Percentiles rank a stretch among this genome's conserved stretches.
These are phyloP conservation scores for Bruguiera sexangula DNA, from an alignment of 345 rosid species.

Conservation along the genomic window DNA sequence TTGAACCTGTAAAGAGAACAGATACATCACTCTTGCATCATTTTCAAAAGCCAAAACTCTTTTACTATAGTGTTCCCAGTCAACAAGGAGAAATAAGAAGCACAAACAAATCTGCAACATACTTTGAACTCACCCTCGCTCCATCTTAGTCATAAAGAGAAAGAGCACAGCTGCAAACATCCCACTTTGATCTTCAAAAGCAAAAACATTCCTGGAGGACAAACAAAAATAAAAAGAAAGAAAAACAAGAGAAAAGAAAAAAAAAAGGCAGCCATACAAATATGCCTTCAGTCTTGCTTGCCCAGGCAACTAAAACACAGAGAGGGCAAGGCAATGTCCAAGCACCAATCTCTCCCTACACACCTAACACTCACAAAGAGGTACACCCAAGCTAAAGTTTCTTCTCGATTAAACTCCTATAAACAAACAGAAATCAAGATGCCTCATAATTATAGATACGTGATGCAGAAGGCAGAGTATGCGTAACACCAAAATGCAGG, in stretches of 20 bases:
- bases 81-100: background rate
- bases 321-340: slow-evolving; percentile 90
- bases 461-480: background rate
- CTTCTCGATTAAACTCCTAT: slow-evolving; percentile 88
- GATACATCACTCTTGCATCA: background rate
- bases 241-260: background rate
- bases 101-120: background rate
- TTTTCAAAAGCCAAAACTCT: background rate
- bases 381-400: slow-evolving; percentile 94
- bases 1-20: slow-evolving; percentile 47
- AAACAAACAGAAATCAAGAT: slow-evolving; percentile 16
- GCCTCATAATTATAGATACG: background rate
- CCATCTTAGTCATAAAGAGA: background rate
- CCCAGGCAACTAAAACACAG: slow-evolving; percentile 70
- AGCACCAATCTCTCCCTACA: slow-evolving; percentile 77
- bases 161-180: too few species aligned
- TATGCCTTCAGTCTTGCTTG: slow-evolving; percentile 45
- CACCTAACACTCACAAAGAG: slow-evolving; percentile 62
- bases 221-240: background rate
- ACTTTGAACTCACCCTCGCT: background rate
- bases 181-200: background rate
- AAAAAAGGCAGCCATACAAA: background rate
- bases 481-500: slow-evolving; percentile 4
- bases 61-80: background rate
- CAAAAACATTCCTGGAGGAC: background rate